Evolutionary conservation across 1,139 yeast species (phyloP), one percentile per base, ranked within the genome.

Genomic region (Kluyveromyces sp.): DNA sequence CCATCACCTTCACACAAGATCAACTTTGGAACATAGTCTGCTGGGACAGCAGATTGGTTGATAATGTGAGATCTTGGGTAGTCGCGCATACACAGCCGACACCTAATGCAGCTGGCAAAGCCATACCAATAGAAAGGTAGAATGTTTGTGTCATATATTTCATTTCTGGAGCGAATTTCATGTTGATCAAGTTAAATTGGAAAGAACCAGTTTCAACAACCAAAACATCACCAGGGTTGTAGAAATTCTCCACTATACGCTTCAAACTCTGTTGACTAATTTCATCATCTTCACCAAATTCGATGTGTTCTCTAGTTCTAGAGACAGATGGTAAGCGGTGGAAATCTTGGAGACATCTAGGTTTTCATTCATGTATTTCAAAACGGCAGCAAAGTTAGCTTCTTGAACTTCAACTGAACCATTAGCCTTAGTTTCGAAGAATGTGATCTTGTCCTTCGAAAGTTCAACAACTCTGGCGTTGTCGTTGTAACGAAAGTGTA

Each of bases 1-100:
- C 96, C 96, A 60, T 89, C 96, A 43, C 96, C 96, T 69, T 84
- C 89, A 29, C 86, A 70, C 7, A 88, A 68, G 21, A 86, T 67
- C 26, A 86, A 74, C 53, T 95, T 75, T 34, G 64, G 65, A 29
- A 46, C 37, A 41, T 82, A 77, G 4, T 67, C 60, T 15, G 59
- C 50, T 5, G 71, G 71, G n/a, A 50, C 43, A 46, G 69, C 51
- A 4, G 35, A 34, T 6, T 44, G 31, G 25, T 49, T 47, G 26
- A 31, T 28, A 4, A 59, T 45, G 48, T 59, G 64, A 27, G 34
- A 28, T 29, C 47, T 43, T 39, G 64, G 64, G 43, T 56, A 56
- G 59, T 87, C 94, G 47, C 74, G 71, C 56, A 76, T 70, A 1
- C 92, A 47, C 83, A 65, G 10, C 85, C 79, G 5, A 80, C 84